These are phyloP conservation scores for Buxus sempervirens DNA, from an alignment of 164 flowering plant species.

Conservation along the genomic window DNA sequence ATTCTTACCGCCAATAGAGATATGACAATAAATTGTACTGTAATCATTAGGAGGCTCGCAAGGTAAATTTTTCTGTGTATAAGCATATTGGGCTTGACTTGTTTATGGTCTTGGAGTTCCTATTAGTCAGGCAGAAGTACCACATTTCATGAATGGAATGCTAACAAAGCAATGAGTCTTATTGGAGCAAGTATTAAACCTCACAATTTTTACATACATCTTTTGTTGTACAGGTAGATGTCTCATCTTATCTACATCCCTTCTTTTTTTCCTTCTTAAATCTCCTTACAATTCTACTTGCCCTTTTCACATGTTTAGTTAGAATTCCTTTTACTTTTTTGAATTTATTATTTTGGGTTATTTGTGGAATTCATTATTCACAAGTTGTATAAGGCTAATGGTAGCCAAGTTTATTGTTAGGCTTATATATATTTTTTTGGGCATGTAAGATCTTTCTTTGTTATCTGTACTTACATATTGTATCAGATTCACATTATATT, in stretches of 20 bases:
- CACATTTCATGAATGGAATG: constrained; percentile 52
- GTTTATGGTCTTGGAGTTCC: constrained; percentile 60
- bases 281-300: too few relatives aligned
- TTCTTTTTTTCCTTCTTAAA: too few relatives aligned
- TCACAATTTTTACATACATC: constrained; percentile 95
- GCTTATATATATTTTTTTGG: too few relatives aligned
- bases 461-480: too few relatives aligned
- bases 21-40: constrained; percentile 3
- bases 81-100: constrained; percentile 41
- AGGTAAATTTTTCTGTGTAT: constrained; percentile 40
- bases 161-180: constrained; percentile 65
- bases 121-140: constrained; percentile 59
- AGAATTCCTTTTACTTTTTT: too few relatives aligned
- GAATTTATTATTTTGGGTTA: too few relatives aligned
- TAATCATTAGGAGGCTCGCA: constrained; percentile 49
- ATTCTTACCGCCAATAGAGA: not conserved
- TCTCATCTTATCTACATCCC: not conserved
- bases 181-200: constrained; percentile 92
- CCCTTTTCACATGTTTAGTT: too few relatives aligned
- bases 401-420: too few relatives aligned
- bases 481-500: too few relatives aligned
- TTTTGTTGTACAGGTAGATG: constrained; percentile 67
- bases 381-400: too few relatives aligned
- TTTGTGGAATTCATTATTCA: too few relatives aligned
- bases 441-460: too few relatives aligned